Conservation (phyloP, 2,329 filamentous ascomycete species). For the Balansia obtecta region DNA sequence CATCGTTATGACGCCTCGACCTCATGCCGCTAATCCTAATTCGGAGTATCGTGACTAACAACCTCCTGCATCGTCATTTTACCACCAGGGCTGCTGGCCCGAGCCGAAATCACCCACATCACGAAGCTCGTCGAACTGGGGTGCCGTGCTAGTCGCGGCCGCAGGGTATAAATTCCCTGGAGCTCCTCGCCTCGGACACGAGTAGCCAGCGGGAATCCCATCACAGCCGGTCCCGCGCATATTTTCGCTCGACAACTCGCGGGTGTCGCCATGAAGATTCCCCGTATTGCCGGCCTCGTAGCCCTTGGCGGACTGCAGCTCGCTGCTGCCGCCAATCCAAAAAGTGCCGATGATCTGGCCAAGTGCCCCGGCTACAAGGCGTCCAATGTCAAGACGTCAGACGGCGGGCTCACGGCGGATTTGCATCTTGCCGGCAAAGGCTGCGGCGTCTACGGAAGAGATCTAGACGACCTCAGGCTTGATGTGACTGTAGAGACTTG, state of each 20-base stretch:
- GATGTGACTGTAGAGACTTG: slow-evolving; percentile 21
- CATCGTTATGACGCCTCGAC: no score
- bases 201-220: no score
- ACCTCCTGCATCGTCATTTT: no score
- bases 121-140: neutral
- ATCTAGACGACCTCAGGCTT: slow-evolving; percentile 14
- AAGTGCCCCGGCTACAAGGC: slow-evolving; percentile 56
- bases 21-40: no score
- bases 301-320: neutral
- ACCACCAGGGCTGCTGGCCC: no score
- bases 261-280: neutral
- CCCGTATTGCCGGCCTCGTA: neutral
- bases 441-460: slow-evolving; percentile 60
- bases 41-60: no score
- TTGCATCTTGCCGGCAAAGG: slow-evolving; percentile 54
- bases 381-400: slow-evolving; percentile 40
- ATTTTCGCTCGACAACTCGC: neutral
- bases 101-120: no score
- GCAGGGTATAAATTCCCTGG: neutral
- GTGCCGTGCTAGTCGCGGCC: no score
- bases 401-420: slow-evolving; percentile 50
- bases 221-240: neutral
- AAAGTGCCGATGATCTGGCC: neutral
- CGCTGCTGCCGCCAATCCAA: neutral
- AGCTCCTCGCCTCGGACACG: neutral